Percentiles rank a stretch among this genome's conserved stretches.
phyloP scores from a whole-genome alignment of 331 rosid species.

The Quercus phellos region DNA sequence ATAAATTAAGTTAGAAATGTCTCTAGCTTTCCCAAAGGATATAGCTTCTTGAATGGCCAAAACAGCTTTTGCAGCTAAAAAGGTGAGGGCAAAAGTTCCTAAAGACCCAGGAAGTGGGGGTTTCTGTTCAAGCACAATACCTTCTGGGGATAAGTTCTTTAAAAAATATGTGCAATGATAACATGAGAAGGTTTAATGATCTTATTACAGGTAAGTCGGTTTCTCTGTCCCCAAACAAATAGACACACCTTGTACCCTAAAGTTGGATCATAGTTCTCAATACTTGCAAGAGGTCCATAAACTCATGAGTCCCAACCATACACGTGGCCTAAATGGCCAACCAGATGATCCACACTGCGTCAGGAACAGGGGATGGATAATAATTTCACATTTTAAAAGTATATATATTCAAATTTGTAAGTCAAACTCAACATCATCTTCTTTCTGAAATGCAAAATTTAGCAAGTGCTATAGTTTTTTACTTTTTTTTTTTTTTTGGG shows the following conservation, averaged over 20 bases:
- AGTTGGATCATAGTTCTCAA: constrained; percentile 41
- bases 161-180: constrained; percentile 24
- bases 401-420: background rate
- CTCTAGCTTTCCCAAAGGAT: too few species aligned
- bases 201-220: constrained; percentile 19
- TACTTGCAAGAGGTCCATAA: constrained; percentile 14
- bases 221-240: constrained; percentile 44
- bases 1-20: too few species aligned
- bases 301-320: constrained; percentile 29
- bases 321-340: constrained; percentile 38
- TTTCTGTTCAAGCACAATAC: constrained; percentile 34
- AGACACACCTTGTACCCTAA: constrained; percentile 51
- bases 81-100: background rate
- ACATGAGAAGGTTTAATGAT: constrained; percentile 19
- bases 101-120: constrained; percentile 16
- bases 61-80: background rate
- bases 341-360: constrained; percentile 40
- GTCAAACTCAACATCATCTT: constrained; percentile 27
- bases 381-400: background rate
- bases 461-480: background rate
- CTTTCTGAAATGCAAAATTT: background rate
- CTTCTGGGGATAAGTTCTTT: background rate
- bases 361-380: constrained; percentile 14
- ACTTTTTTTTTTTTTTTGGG: too few species aligned
- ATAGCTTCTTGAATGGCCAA: background rate